These are phyloP conservation scores for Pseudogymnoascus sp. DNA, from an alignment of 2,329 filamentous ascomycete genomes.

Conservation along the genomic window DNA sequence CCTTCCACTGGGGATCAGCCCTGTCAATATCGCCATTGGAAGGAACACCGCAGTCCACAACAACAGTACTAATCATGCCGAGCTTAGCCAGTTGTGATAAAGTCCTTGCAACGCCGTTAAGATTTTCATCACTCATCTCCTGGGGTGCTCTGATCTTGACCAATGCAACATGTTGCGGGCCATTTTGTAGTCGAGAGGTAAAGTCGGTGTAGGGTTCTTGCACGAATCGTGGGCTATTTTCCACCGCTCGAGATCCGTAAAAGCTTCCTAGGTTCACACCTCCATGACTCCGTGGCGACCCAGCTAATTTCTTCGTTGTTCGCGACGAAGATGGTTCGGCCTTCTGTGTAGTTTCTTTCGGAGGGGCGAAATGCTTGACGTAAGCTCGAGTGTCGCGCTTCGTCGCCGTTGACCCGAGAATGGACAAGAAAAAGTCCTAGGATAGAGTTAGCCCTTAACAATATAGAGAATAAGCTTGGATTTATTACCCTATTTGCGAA, in stretches of 20 bases:
- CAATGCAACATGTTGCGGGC: slow-evolving; percentile 65
- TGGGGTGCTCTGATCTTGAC: slow-evolving; percentile 77
- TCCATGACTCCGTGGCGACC: slow-evolving; percentile 19
- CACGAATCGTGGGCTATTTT: slow-evolving; percentile 53
- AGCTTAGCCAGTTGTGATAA: slow-evolving; percentile 75
- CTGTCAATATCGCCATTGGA: slow-evolving; percentile 22
- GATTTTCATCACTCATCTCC: slow-evolving; percentile 56
- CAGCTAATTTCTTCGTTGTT: slow-evolving; percentile 14
- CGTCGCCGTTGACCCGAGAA: slow-evolving; percentile 82
- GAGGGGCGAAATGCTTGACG: slow-evolving; percentile 69
- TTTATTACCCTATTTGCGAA: slow-evolving; percentile 40
- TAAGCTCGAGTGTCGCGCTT: slow-evolving; percentile 91
- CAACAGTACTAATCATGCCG: slow-evolving; percentile 73
- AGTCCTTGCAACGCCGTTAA: slow-evolving; percentile 74
- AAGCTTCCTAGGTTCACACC: slow-evolving; percentile 56
- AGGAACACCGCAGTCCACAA: slow-evolving; percentile 62
- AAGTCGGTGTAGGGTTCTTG: slow-evolving; percentile 35
- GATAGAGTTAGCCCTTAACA: slow-evolving; percentile 11
- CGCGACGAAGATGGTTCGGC: slow-evolving; percentile 23
- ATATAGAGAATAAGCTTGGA: neutral
- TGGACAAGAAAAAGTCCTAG: slow-evolving; percentile 77
- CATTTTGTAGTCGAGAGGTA: slow-evolving; percentile 24
- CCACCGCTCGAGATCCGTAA: slow-evolving; percentile 51
- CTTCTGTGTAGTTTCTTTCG: slow-evolving; percentile 29
- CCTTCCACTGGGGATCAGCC: slow-evolving; percentile 31